Base-by-base conservation (phyloP, 106 monocot genomes). In the Apostasia ramifera region DNA sequence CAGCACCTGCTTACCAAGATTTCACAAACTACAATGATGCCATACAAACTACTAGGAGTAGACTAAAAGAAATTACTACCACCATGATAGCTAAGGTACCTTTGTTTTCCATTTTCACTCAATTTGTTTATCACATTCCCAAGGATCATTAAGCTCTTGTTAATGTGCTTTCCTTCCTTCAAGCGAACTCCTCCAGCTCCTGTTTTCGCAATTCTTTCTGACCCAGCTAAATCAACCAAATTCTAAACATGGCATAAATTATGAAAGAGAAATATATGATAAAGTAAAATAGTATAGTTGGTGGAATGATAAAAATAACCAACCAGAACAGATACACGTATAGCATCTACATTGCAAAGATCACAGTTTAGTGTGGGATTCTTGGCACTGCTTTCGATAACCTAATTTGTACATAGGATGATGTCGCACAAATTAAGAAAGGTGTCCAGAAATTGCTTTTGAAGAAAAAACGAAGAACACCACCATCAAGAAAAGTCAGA, bases 101-200 rank as follows among this genome's bases (percentile, higher is more conserved):
- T 92, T 66, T 89, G 84, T 46, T 83, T 97, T 66, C 86, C 86
- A 76, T 58, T 78, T 48, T 97, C 95, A 79, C 88, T 82, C 38
- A 97, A 76, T 72, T 92, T 97, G 63, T 97, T 97, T 59, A 97
- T 97, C 53, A 97, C 95, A 79, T 92, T 92, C 47, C 95, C 95
- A 69, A 92, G 88, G 74, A 78, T 77, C 89, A 89, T 92, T 72
- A 97, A 85, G 46, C 95, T 97, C 76, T 97, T 97, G 79, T 97
- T 97, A 40, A 97, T 97, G 77, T 97, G 71, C 68, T 97, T 97
- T 42, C 95, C 95, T 72, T 97, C 95, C 68, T 97, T 97, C 71
- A 97, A 73, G 43, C 95, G 92, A 46, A 89, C 89, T 66, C 95
- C 95, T 75, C 76, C 94, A 66, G 91, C 94, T 41, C 92, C 95